phyloP scores from a whole-genome alignment of 345 rosid species.

The Syzygium aqueum region DNA sequence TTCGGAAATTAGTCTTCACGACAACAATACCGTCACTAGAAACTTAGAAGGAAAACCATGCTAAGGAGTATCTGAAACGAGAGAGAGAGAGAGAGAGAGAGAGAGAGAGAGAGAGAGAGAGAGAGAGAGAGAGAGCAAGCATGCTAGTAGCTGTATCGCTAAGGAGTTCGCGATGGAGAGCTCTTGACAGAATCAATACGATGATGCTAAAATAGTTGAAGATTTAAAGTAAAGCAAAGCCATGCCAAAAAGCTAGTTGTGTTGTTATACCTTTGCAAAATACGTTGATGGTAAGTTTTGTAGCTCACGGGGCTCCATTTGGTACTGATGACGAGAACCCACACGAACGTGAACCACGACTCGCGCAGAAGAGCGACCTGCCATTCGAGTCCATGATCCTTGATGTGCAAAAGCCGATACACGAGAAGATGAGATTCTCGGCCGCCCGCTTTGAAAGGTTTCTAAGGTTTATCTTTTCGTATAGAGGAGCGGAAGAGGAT shows the following conservation, averaged over 20 bases:
- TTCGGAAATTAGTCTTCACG: background rate
- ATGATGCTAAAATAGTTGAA: background rate
- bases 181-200: background rate
- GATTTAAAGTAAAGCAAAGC: background rate
- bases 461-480: slow-evolving; percentile 10
- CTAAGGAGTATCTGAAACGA: background rate
- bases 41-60: background rate
- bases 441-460: slow-evolving; percentile 15
- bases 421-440: slow-evolving; percentile 17
- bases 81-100: no score
- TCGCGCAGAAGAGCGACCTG: slow-evolving; percentile 56
- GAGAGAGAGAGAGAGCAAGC: background rate
- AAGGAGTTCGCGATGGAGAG: background rate
- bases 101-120: background rate
- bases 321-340: slow-evolving; percentile 28
- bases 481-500: slow-evolving; percentile 10
- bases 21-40: background rate
- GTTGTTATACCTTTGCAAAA: slow-evolving; percentile 20
- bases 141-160: background rate
- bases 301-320: slow-evolving; percentile 55
- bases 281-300: slow-evolving; percentile 40
- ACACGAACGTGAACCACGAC: slow-evolving; percentile 42
- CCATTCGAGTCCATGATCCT: slow-evolving; percentile 40
- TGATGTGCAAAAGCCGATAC: slow-evolving; percentile 25
- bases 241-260: background rate